Evolutionary conservation across 495 filamentous ascomycete genomes (phyloP).

Genomic region (Podospora appendiculata): DNA sequence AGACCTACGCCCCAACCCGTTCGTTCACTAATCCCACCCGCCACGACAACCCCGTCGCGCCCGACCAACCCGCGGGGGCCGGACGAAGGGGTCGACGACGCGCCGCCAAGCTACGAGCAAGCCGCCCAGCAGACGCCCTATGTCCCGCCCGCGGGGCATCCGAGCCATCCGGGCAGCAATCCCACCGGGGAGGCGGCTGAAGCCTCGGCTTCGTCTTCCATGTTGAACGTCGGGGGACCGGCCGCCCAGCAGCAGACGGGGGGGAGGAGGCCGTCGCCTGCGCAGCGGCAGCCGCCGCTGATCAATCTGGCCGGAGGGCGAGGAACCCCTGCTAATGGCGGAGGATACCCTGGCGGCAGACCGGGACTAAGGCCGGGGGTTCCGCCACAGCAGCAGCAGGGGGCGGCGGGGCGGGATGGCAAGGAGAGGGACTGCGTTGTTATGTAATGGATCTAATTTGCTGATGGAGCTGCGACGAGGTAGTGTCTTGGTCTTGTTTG

Average conservation of each 20-base stretch:
- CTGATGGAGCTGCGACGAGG: not conserved
- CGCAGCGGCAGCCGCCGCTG: not conserved
- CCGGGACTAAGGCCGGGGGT: constrained; percentile 17
- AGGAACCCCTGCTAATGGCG: not conserved
- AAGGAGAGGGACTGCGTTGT: constrained; percentile 26
- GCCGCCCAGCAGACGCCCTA: constrained; percentile 58
- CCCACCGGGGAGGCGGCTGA: constrained; percentile 6
- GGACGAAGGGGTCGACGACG: constrained; percentile 49
- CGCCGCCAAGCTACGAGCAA: constrained; percentile 79
- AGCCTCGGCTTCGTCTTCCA: not conserved
- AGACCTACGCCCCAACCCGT: constrained; percentile 27
- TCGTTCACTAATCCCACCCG: constrained; percentile 34
- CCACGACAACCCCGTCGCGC: constrained; percentile 3
- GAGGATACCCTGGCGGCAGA: constrained; percentile 1
- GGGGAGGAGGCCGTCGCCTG: not conserved
- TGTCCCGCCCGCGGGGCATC: constrained; percentile 51
- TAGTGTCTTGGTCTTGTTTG: no score
- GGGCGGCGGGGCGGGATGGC: not conserved
- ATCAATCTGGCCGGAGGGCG: not conserved
- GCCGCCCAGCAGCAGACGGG: not conserved
- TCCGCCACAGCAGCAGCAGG: constrained; percentile 9
- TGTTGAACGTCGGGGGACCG: not conserved
- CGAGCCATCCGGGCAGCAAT: constrained; percentile 44
- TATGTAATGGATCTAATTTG: constrained; percentile 20
- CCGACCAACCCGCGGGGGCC: constrained; percentile 22